phyloP scores from a whole-genome alignment of 2,329 filamentous ascomycete genomes.

The Fusarium scirpi region DNA sequence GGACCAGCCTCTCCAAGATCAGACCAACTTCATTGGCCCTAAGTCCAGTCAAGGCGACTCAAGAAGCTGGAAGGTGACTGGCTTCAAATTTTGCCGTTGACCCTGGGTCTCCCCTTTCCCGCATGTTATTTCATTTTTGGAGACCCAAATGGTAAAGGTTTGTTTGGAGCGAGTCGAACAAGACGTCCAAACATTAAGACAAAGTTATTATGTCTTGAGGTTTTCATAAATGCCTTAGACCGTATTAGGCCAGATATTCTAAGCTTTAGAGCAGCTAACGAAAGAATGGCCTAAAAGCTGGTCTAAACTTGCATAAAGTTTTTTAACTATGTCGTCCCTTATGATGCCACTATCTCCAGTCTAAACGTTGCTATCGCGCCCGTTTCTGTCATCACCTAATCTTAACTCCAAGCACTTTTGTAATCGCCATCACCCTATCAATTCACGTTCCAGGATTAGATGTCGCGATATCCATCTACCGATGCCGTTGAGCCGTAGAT shows the following conservation, averaged over 20 bases:
- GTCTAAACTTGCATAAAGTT: not conserved
- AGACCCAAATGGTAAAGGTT: not conserved
- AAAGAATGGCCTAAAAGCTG: not conserved
- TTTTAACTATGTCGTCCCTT: not conserved
- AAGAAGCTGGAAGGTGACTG: not conserved
- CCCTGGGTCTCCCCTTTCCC: not conserved
- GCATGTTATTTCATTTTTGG: fast-evolving
- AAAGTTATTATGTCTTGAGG: fast-evolving
- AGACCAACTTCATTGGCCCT: not conserved
- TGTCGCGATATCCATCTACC: constrained; percentile 4
- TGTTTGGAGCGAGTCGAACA: not conserved
- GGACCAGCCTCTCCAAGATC: fast-evolving
- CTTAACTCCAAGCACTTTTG: constrained; percentile 19
- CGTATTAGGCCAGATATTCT: fast-evolving
- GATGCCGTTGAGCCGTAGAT: constrained; percentile 19
- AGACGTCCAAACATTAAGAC: fast-evolving
- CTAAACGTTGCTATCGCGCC: not conserved
- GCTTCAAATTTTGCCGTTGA: not conserved
- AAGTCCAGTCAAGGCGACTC: not conserved
- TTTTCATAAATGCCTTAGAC: not conserved
- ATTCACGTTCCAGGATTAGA: not conserved
- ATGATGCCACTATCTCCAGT: not conserved
- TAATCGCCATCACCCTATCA: not conserved
- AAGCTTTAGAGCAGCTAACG: not conserved
- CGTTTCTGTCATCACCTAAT: constrained; percentile 1